phyloP scores from a whole-genome alignment of 345 rosid species.

The Alliaria petiolata region DNA sequence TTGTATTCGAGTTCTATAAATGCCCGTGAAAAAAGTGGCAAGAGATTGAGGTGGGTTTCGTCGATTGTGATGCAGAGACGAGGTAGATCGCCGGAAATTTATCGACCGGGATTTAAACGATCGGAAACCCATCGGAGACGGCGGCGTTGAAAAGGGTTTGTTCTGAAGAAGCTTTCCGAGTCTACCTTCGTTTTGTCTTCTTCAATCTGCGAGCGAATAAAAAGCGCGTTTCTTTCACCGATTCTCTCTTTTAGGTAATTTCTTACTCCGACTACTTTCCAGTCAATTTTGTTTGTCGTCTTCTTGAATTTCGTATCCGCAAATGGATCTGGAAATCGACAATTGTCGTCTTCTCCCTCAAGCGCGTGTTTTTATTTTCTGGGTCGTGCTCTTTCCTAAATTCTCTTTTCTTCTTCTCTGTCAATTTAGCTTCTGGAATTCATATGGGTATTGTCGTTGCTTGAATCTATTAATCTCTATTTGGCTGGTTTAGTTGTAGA shows the following conservation, averaged over 20 bases:
- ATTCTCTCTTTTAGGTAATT: conserved; percentile 2
- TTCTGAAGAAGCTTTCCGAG: background rate
- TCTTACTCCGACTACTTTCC: background rate
- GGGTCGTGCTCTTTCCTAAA: background rate
- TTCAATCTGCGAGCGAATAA: background rate
- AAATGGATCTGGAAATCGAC: conserved; percentile 18
- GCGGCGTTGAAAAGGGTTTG: conserved; percentile 16
- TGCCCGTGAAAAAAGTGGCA: background rate
- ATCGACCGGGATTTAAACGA: background rate
- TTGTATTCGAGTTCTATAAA: background rate
- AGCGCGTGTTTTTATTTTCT: background rate
- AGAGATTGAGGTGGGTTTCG: conserved; percentile 9
- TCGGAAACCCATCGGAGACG: conserved; percentile 14
- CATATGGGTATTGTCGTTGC: background rate
- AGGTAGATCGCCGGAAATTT: conserved; percentile 19
- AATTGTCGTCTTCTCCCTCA: background rate
- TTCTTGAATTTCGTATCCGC: background rate
- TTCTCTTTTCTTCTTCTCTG: background rate
- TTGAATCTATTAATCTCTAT: background rate
- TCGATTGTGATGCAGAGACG: conserved; percentile 26
- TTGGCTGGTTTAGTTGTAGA: background rate
- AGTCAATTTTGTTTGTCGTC: background rate
- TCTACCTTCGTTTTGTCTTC: background rate
- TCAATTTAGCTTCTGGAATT: background rate
- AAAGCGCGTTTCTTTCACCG: background rate